Conservation (phyloP, 1,139 yeast genomes). For the Tardiomyces blankii region DNA sequence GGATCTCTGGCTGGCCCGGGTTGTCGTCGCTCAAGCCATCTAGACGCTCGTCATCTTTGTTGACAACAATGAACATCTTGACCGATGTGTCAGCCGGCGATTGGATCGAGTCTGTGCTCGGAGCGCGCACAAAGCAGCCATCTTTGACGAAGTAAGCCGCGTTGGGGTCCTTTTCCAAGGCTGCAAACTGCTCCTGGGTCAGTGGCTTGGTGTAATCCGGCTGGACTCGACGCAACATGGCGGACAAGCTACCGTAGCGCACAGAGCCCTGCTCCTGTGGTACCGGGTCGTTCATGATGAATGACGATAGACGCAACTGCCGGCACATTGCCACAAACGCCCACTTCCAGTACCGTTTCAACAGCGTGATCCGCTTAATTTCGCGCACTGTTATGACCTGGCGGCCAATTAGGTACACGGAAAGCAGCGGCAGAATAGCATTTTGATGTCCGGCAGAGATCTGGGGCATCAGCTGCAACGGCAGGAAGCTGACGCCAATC, state of each 20-base stretch:
- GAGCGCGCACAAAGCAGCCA: constrained; percentile 79
- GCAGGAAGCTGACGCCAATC: constrained; percentile 22
- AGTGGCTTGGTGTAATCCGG: constrained; percentile 58
- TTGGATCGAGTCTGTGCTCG: constrained; percentile 58
- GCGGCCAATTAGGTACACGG: constrained; percentile 20
- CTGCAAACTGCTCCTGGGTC: constrained; percentile 30
- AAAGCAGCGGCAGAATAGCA: constrained; percentile 13
- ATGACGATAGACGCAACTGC: constrained; percentile 62
- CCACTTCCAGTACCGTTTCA: constrained; percentile 43
- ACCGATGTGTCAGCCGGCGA: constrained; percentile 43
- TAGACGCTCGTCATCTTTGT: constrained; percentile 61
- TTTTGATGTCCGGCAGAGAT: not conserved
- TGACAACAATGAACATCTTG: constrained; percentile 70
- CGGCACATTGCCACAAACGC: constrained; percentile 50
- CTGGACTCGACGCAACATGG: constrained; percentile 30
- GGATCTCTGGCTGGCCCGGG: constrained; percentile 31
- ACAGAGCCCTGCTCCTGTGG: constrained; percentile 67
- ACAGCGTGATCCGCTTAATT: constrained; percentile 7
- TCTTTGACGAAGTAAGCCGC: constrained; percentile 35
- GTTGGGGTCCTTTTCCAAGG: constrained; percentile 18
- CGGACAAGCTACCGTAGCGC: constrained; percentile 42
- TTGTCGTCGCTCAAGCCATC: constrained; percentile 34
- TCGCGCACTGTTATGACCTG: constrained; percentile 10
- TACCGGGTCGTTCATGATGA: constrained; percentile 57
- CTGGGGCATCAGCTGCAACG: constrained; percentile 2